phyloP scores from a whole-genome alignment of 129 eudicot species.

The Tagetes patula region DNA sequence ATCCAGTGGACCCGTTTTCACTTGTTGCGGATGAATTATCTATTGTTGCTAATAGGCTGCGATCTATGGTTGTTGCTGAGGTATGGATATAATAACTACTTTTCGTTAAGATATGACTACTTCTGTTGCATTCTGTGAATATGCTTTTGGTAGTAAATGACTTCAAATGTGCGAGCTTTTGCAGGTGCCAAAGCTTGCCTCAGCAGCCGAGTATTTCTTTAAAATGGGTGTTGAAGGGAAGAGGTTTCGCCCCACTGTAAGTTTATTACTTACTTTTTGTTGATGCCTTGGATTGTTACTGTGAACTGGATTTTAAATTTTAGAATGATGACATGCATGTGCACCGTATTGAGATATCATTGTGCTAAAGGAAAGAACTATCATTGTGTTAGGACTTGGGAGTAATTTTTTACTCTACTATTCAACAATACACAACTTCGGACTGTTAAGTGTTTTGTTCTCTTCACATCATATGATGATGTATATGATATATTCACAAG shows the following conservation, averaged over 20 bases:
- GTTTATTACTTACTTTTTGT: conserved; percentile 19
- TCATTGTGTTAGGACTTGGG: background rate
- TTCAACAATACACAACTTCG: background rate
- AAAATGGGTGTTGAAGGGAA: conserved; percentile 95
- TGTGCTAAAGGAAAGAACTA: background rate
- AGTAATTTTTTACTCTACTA: background rate
- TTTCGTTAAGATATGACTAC: background rate
- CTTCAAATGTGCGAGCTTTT: conserved; percentile 13
- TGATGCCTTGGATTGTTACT: background rate
- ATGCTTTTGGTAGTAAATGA: conserved; percentile 15
- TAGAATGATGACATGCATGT: background rate
- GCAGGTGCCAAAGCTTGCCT: conserved; percentile 95
- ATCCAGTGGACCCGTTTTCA: conserved; percentile 81
- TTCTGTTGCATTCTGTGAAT: conserved; percentile 7
- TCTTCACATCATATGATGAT: background rate
- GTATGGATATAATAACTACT: conserved; percentile 30
- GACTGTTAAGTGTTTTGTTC: background rate
- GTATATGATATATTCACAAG: background rate
- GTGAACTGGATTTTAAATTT: background rate
- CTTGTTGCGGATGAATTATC: conserved; percentile 92
- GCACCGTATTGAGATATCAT: background rate
- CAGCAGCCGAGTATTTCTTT: conserved; percentile 95
- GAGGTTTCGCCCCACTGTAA: conserved; percentile 90
- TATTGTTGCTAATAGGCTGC: conserved; percentile 64
- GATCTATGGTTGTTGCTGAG: conserved; percentile 92